phyloP scores from a whole-genome alignment of 495 filamentous ascomycete genomes.

The Hyaloscypha bicolor region DNA sequence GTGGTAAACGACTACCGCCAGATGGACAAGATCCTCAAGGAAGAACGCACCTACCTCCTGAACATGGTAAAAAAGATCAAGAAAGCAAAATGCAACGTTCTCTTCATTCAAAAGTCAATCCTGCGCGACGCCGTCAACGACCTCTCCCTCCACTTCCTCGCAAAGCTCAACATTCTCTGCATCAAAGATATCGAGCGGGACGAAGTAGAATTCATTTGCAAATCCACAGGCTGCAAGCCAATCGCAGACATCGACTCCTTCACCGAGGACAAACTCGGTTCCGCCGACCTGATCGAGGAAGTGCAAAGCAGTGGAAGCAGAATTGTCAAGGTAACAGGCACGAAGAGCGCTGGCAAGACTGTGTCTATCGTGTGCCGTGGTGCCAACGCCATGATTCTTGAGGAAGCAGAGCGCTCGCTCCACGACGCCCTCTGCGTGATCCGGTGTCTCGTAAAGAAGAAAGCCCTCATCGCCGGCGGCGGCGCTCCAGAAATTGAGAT shows the following conservation, averaged over 20 bases:
- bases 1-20: constrained; percentile 98
- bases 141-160: constrained; percentile 93
- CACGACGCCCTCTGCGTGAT: constrained; percentile 98
- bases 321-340: constrained; percentile 92
- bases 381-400: constrained; percentile 91
- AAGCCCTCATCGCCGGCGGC: constrained; percentile 93
- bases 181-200: constrained; percentile 98
- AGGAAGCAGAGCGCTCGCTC: constrained; percentile 93
- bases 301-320: constrained; percentile 82
- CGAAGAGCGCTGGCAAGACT: constrained; percentile 79
- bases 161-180: constrained; percentile 91
- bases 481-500: constrained; percentile 97
- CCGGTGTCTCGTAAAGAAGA: constrained; percentile 98
- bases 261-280: constrained; percentile 97
- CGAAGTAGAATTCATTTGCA: constrained; percentile 99
- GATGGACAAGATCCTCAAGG: constrained; percentile 99
- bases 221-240: constrained; percentile 95
- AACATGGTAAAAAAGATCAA: constrained; percentile 99
- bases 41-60: constrained; percentile 95
- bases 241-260: constrained; percentile 99
- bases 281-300: constrained; percentile 95
- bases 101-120: constrained; percentile 98
- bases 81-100: constrained; percentile 98
- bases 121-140: constrained; percentile 98
- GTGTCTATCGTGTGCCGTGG: constrained; percentile 93